Conservation (phyloP, 495 filamentous ascomycete genomes). For the Echria macrotheca region DNA sequence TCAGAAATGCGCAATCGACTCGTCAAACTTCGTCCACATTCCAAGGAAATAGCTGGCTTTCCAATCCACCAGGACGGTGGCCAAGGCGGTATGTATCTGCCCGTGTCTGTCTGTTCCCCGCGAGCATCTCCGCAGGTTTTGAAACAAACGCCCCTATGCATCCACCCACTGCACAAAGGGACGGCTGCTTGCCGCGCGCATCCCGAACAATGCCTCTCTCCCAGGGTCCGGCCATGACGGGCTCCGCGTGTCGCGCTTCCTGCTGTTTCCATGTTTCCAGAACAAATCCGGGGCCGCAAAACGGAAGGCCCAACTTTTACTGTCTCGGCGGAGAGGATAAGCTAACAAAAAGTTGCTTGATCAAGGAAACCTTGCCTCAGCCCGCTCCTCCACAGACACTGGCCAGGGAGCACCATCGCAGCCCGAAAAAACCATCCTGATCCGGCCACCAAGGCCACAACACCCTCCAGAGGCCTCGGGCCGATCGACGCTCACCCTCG, state of each 20-base stretch:
- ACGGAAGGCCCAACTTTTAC: slow-evolving; percentile 2
- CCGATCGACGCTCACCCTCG: slow-evolving; percentile 26
- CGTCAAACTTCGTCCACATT: slow-evolving; percentile 30
- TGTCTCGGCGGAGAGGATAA: no score
- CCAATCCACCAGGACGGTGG: slow-evolving; percentile 26
- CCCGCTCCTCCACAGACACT: slow-evolving; percentile 1
- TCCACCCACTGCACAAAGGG: slow-evolving; percentile 8
- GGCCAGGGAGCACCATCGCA: no score
- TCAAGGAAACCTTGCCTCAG: slow-evolving; percentile 8
- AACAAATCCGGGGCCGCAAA: no score
- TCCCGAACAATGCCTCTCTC: neutral
- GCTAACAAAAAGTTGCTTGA: no score
- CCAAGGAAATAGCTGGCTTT: slow-evolving; percentile 25
- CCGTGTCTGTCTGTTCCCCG: neutral
- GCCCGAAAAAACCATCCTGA: slow-evolving; percentile 7
- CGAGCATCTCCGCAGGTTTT: slow-evolving; percentile 1
- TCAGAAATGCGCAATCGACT: slow-evolving; percentile 39
- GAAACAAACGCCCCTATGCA: slow-evolving; percentile 13
- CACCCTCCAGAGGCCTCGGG: neutral
- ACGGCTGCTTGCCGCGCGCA: slow-evolving; percentile 11
- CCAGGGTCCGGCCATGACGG: neutral
- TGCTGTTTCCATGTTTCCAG: neutral
- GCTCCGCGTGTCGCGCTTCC: no score
- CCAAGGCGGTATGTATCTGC: slow-evolving; percentile 29
- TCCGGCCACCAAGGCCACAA: slow-evolving; percentile 12